These are phyloP conservation scores for Jackrogersella multiformis DNA, from an alignment of 495 filamentous ascomycete species.

Conservation along the genomic window DNA sequence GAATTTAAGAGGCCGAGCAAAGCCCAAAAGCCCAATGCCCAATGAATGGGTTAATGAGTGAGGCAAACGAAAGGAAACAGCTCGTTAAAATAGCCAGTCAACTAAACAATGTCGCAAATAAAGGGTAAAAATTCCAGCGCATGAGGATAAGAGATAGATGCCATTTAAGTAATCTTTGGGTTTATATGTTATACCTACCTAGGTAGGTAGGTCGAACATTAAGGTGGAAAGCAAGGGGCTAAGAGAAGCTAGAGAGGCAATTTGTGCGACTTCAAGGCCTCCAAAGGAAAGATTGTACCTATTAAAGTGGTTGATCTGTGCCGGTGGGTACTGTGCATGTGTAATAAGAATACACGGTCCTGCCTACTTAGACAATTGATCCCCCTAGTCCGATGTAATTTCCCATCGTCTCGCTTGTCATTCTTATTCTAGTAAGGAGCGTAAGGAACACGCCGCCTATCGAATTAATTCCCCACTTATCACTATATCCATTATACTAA, in stretches of 20 bases:
- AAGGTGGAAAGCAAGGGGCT: too few species aligned
- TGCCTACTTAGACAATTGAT: conserved; percentile 8
- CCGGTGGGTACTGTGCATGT: conserved; percentile 19
- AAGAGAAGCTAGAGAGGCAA: background rate
- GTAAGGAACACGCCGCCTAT: conserved; percentile 29
- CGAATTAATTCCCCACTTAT: conserved; percentile 34
- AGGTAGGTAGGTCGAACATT: too few species aligned
- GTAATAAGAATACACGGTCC: conserved; percentile 11
- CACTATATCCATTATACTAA: conserved; percentile 11
- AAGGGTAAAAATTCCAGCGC: background rate
- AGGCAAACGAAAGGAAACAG: background rate
- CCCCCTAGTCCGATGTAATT: conserved; percentile 39
- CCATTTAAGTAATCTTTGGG: too few species aligned
- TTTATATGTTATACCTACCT: too few species aligned
- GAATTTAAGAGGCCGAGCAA: conserved; percentile 14
- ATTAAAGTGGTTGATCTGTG: conserved; percentile 1
- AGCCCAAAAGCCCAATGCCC: too few species aligned
- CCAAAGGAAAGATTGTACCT: background rate
- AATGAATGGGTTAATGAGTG: too few species aligned
- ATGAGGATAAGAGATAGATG: too few species aligned
- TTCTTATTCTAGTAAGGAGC: conserved; percentile 37
- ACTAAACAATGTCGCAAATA: too few species aligned
- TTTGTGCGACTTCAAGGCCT: background rate
- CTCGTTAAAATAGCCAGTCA: background rate
- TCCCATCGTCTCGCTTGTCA: conserved; percentile 39